Evolutionary conservation across 2,329 filamentous ascomycete species (phyloP).

Genomic region (Neopestalotiopsis rosae): DNA sequence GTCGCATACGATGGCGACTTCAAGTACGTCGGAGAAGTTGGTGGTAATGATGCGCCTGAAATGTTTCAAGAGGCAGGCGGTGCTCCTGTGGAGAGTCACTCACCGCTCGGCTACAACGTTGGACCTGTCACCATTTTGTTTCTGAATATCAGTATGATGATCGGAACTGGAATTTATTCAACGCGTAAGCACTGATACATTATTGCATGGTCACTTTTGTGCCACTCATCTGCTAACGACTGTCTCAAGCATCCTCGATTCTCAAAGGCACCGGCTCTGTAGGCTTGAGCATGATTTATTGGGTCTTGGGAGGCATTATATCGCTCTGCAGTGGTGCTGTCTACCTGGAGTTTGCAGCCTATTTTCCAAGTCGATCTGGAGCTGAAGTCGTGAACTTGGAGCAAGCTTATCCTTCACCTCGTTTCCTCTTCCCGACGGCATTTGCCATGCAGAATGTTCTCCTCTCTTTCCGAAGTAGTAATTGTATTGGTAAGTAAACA

Average conservation of each 20-base stretch:
- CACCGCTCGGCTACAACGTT: slow-evolving; percentile 65
- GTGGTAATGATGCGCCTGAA: slow-evolving; percentile 53
- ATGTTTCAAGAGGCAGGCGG: slow-evolving; percentile 67
- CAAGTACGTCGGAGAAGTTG: slow-evolving; percentile 25
- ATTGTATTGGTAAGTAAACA: slow-evolving; percentile 55
- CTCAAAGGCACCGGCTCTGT: slow-evolving; percentile 65
- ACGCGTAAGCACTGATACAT: slow-evolving; percentile 54
- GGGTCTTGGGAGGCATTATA: slow-evolving; percentile 67
- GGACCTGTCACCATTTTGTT: slow-evolving; percentile 62
- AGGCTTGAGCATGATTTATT: slow-evolving; percentile 67
- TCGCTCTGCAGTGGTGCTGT: slow-evolving; percentile 59
- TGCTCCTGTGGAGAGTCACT: slow-evolving; percentile 63
- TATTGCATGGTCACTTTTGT: neutral
- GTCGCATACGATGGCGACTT: neutral
- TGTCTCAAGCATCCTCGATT: slow-evolving; percentile 44
- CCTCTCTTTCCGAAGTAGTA: slow-evolving; percentile 69
- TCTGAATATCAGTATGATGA: slow-evolving; percentile 66
- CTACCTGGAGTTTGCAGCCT: slow-evolving; percentile 68
- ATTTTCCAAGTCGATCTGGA: slow-evolving; percentile 70
- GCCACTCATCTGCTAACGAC: slow-evolving; percentile 14
- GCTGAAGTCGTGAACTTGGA: slow-evolving; percentile 72
- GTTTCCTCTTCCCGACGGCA: slow-evolving; percentile 66
- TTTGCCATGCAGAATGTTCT: slow-evolving; percentile 69
- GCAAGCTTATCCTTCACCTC: slow-evolving; percentile 68
- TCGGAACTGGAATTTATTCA: slow-evolving; percentile 69